phyloP scores from a whole-genome alignment of 345 rosid genomes.

The Erodium maritimum region DNA sequence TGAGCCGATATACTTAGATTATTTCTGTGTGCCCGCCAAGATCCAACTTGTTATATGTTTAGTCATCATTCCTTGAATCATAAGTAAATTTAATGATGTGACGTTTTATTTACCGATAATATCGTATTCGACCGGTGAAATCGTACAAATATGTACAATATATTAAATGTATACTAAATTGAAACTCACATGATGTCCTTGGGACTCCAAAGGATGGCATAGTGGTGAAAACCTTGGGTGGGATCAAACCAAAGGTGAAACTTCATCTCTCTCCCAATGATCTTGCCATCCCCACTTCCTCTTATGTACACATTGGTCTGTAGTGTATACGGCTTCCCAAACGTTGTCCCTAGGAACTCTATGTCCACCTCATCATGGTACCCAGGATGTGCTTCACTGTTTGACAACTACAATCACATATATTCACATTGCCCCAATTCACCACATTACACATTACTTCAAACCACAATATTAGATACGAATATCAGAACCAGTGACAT shows the following conservation, averaged over 20 bases:
- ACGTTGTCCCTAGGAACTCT: slow-evolving; percentile 79
- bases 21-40: too few species aligned
- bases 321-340: slow-evolving; percentile 61
- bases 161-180: too few species aligned
- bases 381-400: slow-evolving; percentile 71
- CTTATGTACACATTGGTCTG: slow-evolving; percentile 81
- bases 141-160: too few species aligned
- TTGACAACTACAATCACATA: slow-evolving; percentile 49
- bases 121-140: too few species aligned
- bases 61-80: too few species aligned
- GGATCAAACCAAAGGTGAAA: slow-evolving; percentile 93
- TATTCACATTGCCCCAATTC: background rate
- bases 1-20: too few species aligned
- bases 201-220: slow-evolving; percentile 64
- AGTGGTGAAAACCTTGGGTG: slow-evolving; percentile 67
- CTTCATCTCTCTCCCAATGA: slow-evolving; percentile 71
- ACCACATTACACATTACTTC: background rate
- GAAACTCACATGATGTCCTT: slow-evolving; percentile 56
- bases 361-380: slow-evolving; percentile 86
- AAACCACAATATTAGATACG: too few species aligned
- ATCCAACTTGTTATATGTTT: too few species aligned
- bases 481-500: background rate
- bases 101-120: too few species aligned
- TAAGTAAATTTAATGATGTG: too few species aligned
- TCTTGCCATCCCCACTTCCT: slow-evolving; percentile 81